Base-by-base conservation (phyloP, 805 yeast species). In the Pichia scutulata region DNA sequence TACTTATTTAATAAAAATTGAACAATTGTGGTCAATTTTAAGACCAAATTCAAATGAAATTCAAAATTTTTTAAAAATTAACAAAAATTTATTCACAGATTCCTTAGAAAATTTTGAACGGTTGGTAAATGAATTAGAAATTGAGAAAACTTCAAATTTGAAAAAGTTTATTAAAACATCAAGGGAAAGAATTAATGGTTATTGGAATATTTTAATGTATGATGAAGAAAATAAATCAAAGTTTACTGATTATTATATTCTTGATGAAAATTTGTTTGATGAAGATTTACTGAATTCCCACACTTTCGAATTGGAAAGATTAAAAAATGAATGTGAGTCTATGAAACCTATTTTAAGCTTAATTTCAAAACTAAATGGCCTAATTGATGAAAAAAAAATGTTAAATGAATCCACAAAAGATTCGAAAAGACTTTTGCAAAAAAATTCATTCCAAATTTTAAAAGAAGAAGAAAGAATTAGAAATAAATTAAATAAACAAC, bases 391-490 rank as follows among this genome's bases (percentile, higher is more conserved):
- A 55, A 85, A 84, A 53, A 55, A 63, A 1, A 77, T 77, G 44
- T 73, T 93, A 39, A 83, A 75, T 37, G 84, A 80, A 53, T 80
- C 93, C 4, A 76, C 85, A 2, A 83, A 80, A 59, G 93, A 92
- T 63, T 82, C 97, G 0, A 81, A 92, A 0, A 75, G 98, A 54
- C 72, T 90, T 41, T 65, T 85, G 43, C 79, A 84, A 54, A 79
- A 86, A 60, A 82, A 85, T 58, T 84, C 89, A 2, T 90, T 92
- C 55, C 83, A 82, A 53, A 83, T 90, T 23, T 69, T 92, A 52
- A 72, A 86, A 51, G 77, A 84, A 51, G 99, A 92, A 62, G 97
- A 89, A 62, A 83, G 76, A 60, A 71, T 81, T 39, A 71, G 97
- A 49, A 84, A 84, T 57, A 76, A 77, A 48, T 72, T 90, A 8